phyloP scores from a whole-genome alignment of 2,329 filamentous ascomycete species.

The Apiospora phragmitis region DNA sequence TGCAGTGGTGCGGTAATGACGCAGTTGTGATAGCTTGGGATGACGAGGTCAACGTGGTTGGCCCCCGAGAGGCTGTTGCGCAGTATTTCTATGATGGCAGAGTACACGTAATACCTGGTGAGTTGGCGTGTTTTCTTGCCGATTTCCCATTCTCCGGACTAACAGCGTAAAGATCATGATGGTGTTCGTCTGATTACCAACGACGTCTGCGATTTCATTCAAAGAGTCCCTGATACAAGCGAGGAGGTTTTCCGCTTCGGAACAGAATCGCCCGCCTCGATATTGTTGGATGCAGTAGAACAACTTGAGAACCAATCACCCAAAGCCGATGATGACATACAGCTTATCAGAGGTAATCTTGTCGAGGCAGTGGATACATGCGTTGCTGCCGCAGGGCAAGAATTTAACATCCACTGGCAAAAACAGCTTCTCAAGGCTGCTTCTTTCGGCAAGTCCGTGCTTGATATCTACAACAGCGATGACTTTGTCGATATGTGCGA shows the following conservation, averaged over 20 bases:
- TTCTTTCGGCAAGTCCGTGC: constrained; percentile 94
- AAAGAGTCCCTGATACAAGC: constrained; percentile 84
- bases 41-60: constrained; percentile 93
- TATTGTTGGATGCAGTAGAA: constrained; percentile 89
- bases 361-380: constrained; percentile 93
- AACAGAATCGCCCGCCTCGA: constrained; percentile 84
- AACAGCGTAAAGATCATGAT: constrained; percentile 60
- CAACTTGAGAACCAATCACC: constrained; percentile 92
- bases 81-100: constrained; percentile 89
- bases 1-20: constrained; percentile 97
- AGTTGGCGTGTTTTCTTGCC: constrained; percentile 24
- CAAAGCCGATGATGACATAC: constrained; percentile 96
- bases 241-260: constrained; percentile 88
- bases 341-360: constrained; percentile 83
- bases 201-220: constrained; percentile 95
- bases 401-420: constrained; percentile 89
- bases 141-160: constrained; percentile 13
- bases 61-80: constrained; percentile 73
- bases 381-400: constrained; percentile 88
- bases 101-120: constrained; percentile 84
- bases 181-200: constrained; percentile 90
- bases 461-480: constrained; percentile 96
- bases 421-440: constrained; percentile 95
- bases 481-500: constrained; percentile 99
- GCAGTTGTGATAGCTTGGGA: constrained; percentile 95